Percentiles rank a stretch among this genome's conserved stretches.
Conservation (phyloP, 2,329 filamentous ascomycete species). For the Pestalotiopsis sp. region DNA sequence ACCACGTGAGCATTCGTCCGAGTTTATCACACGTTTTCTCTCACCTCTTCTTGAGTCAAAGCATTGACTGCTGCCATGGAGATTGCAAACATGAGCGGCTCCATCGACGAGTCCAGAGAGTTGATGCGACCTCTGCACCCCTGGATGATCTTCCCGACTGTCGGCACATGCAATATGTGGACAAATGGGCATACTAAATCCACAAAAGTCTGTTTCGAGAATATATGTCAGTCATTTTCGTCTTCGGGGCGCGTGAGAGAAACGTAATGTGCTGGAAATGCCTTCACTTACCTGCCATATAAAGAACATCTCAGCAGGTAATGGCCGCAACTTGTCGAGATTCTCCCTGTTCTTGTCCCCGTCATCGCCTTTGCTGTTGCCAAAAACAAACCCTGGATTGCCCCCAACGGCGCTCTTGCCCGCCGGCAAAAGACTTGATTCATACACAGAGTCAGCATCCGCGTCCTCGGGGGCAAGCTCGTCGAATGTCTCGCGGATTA, state of each 20-base stretch:
- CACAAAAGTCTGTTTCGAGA: neutral
- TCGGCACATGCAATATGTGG: conserved; percentile 6
- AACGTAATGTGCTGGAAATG: too few relatives aligned
- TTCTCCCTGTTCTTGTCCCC: neutral
- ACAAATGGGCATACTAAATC: neutral
- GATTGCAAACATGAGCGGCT: conserved; percentile 56
- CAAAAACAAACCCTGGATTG: neutral
- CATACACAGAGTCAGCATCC: neutral
- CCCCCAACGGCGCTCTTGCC: neutral
- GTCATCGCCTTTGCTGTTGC: neutral
- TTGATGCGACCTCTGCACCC: neutral
- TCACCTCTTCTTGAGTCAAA: conserved; percentile 60
- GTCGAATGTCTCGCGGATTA: neutral
- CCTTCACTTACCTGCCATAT: neutral
- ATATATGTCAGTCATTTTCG: too few relatives aligned
- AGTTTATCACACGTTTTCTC: conserved; percentile 18
- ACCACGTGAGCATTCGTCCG: neutral
- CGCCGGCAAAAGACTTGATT: neutral
- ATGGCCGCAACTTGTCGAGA: neutral
- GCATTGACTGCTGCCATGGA: conserved; percentile 59
- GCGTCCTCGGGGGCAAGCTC: neutral
- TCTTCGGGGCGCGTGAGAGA: too few relatives aligned
- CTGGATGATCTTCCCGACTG: neutral
- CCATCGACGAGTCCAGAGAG: conserved; percentile 41
- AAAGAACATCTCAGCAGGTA: neutral